These are phyloP conservation scores for Vigna angularis DNA, from an alignment of 306 rosid species.

Conservation along the genomic window DNA sequence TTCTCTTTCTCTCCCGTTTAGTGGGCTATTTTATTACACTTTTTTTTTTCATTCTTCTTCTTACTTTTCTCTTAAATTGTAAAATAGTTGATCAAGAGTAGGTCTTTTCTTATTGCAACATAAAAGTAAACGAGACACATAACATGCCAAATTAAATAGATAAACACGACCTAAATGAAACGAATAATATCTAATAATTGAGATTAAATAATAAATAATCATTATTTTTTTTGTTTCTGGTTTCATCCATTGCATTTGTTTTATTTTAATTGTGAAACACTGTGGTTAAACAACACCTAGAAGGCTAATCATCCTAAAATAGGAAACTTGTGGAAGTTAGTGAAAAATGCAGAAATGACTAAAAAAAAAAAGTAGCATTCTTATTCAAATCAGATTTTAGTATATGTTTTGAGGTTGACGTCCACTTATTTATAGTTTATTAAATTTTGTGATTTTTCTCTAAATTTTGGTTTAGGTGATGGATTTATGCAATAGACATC, in stretches of 20 bases:
- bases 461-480: neutral
- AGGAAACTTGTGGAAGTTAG: neutral
- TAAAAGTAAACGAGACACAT: neutral
- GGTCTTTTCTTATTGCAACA: neutral
- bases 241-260: neutral
- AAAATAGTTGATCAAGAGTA: no score
- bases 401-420: neutral
- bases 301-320: neutral
- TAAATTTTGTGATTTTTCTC: neutral
- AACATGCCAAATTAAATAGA: neutral
- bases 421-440: neutral
- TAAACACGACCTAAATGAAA: neutral
- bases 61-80: no score
- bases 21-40: no score
- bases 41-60: no score
- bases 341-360: neutral
- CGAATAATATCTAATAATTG: neutral
- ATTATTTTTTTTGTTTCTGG: neutral
- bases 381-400: neutral
- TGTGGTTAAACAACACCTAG: neutral
- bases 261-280: neutral
- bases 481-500: neutral
- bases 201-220: neutral
- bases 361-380: neutral
- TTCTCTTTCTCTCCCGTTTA: no score